A percentile compares a stretch with the other conserved stretches of the same genome.
These are phyloP conservation scores for Solanum okadae DNA, from an alignment of 257 asterid species.

Conservation along the genomic window DNA sequence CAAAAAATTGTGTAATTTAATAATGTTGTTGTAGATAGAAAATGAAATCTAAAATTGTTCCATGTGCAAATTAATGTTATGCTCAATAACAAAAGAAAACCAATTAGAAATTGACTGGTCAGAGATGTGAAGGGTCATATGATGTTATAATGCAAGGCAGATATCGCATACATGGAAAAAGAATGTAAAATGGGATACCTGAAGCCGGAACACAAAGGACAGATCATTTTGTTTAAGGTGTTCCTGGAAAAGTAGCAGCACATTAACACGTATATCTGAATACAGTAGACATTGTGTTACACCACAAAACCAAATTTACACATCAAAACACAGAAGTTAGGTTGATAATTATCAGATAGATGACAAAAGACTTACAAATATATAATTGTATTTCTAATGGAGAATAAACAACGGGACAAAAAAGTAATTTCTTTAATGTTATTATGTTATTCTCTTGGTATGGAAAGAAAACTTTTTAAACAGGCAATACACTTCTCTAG, in stretches of 20 bases:
- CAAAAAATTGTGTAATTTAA: background rate
- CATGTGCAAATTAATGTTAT: background rate
- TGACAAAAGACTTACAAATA: background rate
- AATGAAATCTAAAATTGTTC: background rate
- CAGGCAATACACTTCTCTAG: background rate
- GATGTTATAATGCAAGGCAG: background rate
- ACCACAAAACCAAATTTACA: background rate
- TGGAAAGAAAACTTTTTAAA: background rate
- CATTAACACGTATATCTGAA: slow-evolving; percentile 2
- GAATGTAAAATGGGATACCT: slow-evolving; percentile 37
- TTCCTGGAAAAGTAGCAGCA: slow-evolving; percentile 52
- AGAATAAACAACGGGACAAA: background rate
- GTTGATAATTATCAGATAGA: background rate
- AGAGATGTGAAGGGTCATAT: background rate
- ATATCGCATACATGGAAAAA: background rate
- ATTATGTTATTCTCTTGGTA: background rate
- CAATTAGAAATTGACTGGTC: background rate
- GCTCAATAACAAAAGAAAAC: background rate
- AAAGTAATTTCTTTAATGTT: background rate
- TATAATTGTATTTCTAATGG: background rate
- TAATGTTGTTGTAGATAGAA: background rate
- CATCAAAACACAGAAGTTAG: background rate
- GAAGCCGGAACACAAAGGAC: slow-evolving; percentile 95
- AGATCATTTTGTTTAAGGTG: slow-evolving; percentile 94
- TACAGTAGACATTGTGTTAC: background rate